Evolutionary conservation across 805 yeast species (phyloP), one percentile per base, ranked within the genome.

Genomic region (Metschnikowia lochheadii): DNA sequence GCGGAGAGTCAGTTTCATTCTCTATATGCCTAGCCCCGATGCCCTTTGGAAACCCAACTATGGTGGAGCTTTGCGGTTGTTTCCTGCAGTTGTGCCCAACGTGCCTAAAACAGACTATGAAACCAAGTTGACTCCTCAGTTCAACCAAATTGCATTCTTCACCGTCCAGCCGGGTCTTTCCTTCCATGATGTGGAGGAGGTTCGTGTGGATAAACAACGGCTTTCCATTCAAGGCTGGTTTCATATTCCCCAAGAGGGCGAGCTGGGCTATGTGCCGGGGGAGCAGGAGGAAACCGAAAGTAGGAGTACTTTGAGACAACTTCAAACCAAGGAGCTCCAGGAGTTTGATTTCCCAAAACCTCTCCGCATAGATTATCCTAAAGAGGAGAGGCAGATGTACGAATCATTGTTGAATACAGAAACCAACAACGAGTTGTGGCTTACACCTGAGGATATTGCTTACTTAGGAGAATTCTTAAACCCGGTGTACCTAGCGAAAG

Each of bases 121-220:
- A 31, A 75, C 77, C 26, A 83, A 83, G 58, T 72, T 94, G 35
- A 86, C 89, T 0, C 99, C 99, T 1, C 95, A 88, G 58, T 94
- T 94, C 76, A 94, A 94, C 65, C 97, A 94, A 67, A 85, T 94
- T 63, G 97, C 98, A 0, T 89, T 94, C 63, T 94, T 94, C 76
- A 85, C 87, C 5, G 98, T 94, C 13, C 94, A 90, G 63, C 99
- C 99, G 0, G 99, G 99, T 0, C 79, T 85, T 44, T 87, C 96
- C 1, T 94, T 94, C 78, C 99, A 94, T 66, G 99, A 95, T 61
- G 99, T 94, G 11, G 98, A 95, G 69, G 99, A 94, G 66, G 99
- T 95, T 1, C 79, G 85, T 53, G 96, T 84, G 1, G 96, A 91
- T 63, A 88, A 85, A 63, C 96, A 90, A 55, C 78, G 99, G 62